These are phyloP conservation scores for Serendipita sp. DNA, from an alignment of 768 basidiomycete species.

Conservation along the genomic window DNA sequence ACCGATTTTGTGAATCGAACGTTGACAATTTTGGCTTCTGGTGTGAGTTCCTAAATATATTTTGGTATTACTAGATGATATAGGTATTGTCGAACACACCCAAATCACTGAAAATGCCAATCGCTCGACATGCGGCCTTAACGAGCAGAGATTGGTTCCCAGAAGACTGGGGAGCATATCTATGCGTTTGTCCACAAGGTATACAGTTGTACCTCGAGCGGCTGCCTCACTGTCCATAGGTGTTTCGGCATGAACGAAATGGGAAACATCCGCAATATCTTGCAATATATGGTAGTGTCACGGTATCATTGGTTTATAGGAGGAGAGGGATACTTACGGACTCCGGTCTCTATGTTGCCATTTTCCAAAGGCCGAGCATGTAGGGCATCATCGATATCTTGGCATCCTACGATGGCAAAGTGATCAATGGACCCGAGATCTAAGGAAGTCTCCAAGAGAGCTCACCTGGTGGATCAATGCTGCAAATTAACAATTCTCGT, in stretches of 20 bases:
- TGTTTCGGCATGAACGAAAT: slow-evolving; percentile 85
- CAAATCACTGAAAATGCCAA: slow-evolving; percentile 92
- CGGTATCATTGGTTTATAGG: not conserved
- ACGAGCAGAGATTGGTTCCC: slow-evolving; percentile 89
- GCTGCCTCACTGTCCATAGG: slow-evolving; percentile 95
- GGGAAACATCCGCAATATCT: slow-evolving; percentile 98
- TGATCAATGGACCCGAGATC: slow-evolving; percentile 7
- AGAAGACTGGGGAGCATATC: slow-evolving; percentile 92
- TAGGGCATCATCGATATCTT: slow-evolving; percentile 95
- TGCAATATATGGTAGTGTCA: slow-evolving; percentile 1
- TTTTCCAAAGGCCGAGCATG: slow-evolving; percentile 78
- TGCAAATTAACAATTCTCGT: slow-evolving; percentile 72
- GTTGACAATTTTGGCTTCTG: slow-evolving; percentile 76
- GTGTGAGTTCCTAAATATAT: slow-evolving; percentile 58
- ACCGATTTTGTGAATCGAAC: slow-evolving; percentile 91
- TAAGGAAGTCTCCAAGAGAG: not conserved
- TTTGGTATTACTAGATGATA: not conserved
- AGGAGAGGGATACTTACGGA: slow-evolving; percentile 49
- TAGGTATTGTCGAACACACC: slow-evolving; percentile 32
- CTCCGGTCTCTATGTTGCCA: slow-evolving; percentile 92
- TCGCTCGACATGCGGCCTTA: slow-evolving; percentile 82
- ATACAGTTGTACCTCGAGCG: slow-evolving; percentile 91
- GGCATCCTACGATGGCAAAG: slow-evolving; percentile 43
- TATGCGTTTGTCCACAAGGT: slow-evolving; percentile 94
- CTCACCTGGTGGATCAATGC: slow-evolving; percentile 88